Percentiles rank a stretch among this genome's conserved stretches.
phyloP scores from a whole-genome alignment of 1,284 basidiomycete genomes.

The Filobasidium uniguttulatum region DNA sequence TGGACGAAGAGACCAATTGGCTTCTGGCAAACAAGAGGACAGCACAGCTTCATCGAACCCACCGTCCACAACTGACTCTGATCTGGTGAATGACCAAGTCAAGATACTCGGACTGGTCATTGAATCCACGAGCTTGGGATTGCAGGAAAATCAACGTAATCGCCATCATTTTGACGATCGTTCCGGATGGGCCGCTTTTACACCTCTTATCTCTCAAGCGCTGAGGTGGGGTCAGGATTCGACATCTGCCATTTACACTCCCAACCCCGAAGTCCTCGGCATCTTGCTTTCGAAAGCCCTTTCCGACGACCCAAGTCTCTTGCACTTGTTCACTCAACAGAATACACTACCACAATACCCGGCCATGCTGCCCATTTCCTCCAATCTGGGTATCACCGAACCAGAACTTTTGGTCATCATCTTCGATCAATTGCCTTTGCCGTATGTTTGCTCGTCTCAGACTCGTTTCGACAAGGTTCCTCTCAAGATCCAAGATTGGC shows the following conservation, averaged over 20 bases:
- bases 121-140: background rate
- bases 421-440: conserved; percentile 6
- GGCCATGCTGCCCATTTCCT: conserved; percentile 8
- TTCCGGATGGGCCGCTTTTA: background rate
- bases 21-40: background rate
- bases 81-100: background rate
- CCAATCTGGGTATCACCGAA: conserved; percentile 10
- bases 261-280: conserved; percentile 4
- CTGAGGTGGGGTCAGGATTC: background rate
- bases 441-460: conserved; percentile 2
- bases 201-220: background rate
- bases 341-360: conserved; percentile 1
- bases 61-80: background rate
- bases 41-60: background rate
- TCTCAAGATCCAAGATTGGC: background rate
- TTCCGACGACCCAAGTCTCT: conserved; percentile 5
- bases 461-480: background rate
- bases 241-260: background rate
- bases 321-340: background rate
- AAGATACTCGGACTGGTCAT: background rate
- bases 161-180: background rate
- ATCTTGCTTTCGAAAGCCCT: conserved; percentile 7
- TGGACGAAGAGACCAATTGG: too few species aligned
- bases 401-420: conserved; percentile 6
- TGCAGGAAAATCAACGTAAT: background rate